Evolutionary conservation across 192 early-diverging fungal genomes (phyloP), one percentile per base, ranked within the genome.

Genomic region (Coemansia sp.): DNA sequence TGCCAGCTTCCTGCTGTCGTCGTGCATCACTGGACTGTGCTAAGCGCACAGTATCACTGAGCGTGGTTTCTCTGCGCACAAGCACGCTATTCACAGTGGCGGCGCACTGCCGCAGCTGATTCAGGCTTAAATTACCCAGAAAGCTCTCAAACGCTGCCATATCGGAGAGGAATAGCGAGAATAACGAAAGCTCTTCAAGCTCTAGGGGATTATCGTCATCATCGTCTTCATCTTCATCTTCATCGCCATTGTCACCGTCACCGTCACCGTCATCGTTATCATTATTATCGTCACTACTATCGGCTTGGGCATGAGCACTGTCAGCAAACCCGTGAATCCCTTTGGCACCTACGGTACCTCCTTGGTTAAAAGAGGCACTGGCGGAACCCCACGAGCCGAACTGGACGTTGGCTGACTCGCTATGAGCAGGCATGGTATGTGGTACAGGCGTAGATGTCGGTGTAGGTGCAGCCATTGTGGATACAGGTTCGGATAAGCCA

Each of bases 61-160:
- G 45, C 18, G 59, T 60, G 37, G 59, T 60, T 26, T 81, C 78
- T 18, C 78, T 60, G 48, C 66, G 65, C 37, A 76, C 73, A 18
- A 81, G 64, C 42, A 76, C 78, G 18, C 70, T 68, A 31, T 81
- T 81, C 14, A 81, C 78, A 0, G 78, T 76, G 10, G 78, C 73
- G 3, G 78, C 78, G 43, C 78, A 81, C 62, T 81, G 78, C 6
- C 78, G 65, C 28, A 81, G 67, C 62, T 81, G 78, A 56, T 76
- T 72, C 48, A 81, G 48, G 24, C 78, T 81, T 18, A 81, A 64
- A 35, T 59, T 69, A n/a, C 51, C 48, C 59, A 81, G 53, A 59
- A 81, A 75, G 16, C 38, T 37, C 67, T 81, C 78, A 56, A 81
- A 76, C 4, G 73, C 70, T 37, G 63, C 55, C 73, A 76, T 72